These are phyloP conservation scores for Candida pseudoviswanathii DNA, from an alignment of 1,139 yeast genomes.

Conservation along the genomic window DNA sequence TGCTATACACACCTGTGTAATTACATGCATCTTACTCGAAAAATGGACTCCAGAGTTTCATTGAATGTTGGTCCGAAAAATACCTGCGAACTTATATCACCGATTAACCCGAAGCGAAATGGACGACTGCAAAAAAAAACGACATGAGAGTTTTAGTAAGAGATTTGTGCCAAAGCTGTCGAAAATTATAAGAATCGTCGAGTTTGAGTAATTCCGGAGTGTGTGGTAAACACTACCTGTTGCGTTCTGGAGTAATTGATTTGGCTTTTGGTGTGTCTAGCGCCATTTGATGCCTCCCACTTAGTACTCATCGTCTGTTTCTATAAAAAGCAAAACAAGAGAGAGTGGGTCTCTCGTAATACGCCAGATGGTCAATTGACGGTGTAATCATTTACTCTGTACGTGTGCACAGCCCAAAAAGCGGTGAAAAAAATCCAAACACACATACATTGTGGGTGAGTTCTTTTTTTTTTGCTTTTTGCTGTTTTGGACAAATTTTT, in stretches of 20 bases:
- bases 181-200: background rate
- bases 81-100: background rate
- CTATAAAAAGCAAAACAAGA: background rate
- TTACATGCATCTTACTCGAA: too few species aligned
- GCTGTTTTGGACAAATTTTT: background rate
- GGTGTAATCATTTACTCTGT: conserved; percentile 1
- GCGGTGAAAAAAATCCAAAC: conserved; percentile 1
- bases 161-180: background rate
- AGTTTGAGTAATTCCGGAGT: too few species aligned
- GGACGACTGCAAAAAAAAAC: conserved; percentile 3
- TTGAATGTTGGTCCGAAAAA: background rate
- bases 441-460: conserved; percentile 2
- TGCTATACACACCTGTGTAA: too few species aligned
- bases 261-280: too few species aligned
- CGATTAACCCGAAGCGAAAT: background rate
- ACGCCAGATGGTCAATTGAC: background rate
- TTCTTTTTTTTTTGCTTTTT: background rate
- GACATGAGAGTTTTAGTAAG: background rate
- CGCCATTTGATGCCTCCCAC: too few species aligned
- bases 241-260: too few species aligned
- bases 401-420: conserved; percentile 6
- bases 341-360: background rate
- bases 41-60: too few species aligned
- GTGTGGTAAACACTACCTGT: too few species aligned
- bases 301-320: background rate